Percentiles rank a stretch among this genome's conserved stretches.
Conservation (phyloP, 2,329 filamentous ascomycete genomes). For the Aphanocladium album region DNA sequence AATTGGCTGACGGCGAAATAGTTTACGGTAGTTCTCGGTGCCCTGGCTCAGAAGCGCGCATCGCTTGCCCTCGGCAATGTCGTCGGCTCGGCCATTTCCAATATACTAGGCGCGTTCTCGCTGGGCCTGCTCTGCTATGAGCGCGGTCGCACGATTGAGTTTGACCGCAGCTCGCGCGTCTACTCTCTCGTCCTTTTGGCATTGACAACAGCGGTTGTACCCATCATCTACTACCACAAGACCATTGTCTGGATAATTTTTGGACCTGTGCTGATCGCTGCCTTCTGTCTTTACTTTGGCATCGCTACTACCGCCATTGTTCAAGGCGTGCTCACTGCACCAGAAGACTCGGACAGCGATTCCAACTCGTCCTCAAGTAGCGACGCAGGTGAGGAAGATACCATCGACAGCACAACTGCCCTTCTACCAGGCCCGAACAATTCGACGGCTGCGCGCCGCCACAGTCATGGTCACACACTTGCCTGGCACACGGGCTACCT, state of each 20-base stretch:
- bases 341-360: conserved; percentile 33
- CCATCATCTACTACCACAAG: conserved; percentile 23
- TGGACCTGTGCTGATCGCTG: conserved; percentile 34
- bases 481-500: conserved; percentile 29
- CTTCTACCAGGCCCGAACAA: neutral
- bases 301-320: conserved; percentile 42
- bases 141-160: conserved; percentile 21
- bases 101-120: conserved; percentile 51
- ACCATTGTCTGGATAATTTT: conserved; percentile 23
- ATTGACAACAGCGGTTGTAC: conserved; percentile 35
- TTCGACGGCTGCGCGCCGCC: neutral
- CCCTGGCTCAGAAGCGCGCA: conserved; percentile 39
- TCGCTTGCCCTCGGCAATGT: conserved; percentile 50
- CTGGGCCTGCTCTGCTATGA: conserved; percentile 42
- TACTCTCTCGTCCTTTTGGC: conserved; percentile 39
- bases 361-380: conserved; percentile 13
- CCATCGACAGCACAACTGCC: neutral
- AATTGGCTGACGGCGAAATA: neutral
- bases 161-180: conserved; percentile 44
- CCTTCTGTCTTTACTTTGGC: conserved; percentile 39
- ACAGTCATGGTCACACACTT: conserved; percentile 1
- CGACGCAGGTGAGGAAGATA: conserved; percentile 23
- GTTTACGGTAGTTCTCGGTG: conserved; percentile 45
- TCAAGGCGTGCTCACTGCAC: conserved; percentile 34
- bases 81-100: conserved; percentile 49